Evolutionary conservation across 257 asterid genomes (phyloP).

Genomic region (Fraxinus quadrangulata): DNA sequence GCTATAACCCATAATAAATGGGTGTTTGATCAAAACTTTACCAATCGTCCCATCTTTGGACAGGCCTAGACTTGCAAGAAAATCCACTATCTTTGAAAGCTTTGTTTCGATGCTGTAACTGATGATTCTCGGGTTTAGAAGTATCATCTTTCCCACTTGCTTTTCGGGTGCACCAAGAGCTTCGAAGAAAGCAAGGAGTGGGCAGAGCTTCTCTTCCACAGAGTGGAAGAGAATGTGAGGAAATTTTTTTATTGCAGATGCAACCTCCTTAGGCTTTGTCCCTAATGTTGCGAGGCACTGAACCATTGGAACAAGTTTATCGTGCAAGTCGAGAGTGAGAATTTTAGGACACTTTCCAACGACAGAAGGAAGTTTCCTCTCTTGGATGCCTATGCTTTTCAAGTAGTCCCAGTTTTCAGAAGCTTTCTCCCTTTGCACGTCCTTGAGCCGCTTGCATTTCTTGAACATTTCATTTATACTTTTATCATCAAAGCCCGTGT

Average conservation of each 20-base stretch:
- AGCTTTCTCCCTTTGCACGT: slow-evolving; percentile 63
- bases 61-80: slow-evolving; percentile 68
- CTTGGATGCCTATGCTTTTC: slow-evolving; percentile 85
- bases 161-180: slow-evolving; percentile 84
- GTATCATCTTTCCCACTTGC: slow-evolving; percentile 84
- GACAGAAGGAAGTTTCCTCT: slow-evolving; percentile 76
- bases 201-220: slow-evolving; percentile 92
- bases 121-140: slow-evolving; percentile 78
- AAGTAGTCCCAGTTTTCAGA: slow-evolving; percentile 91
- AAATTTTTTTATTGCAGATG: slow-evolving; percentile 79
- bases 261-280: slow-evolving; percentile 78
- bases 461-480: slow-evolving; percentile 66
- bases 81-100: slow-evolving; percentile 74
- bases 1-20: slow-evolving; percentile 81
- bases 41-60: slow-evolving; percentile 72
- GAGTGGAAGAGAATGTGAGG: slow-evolving; percentile 83
- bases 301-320: slow-evolving; percentile 82
- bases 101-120: slow-evolving; percentile 92
- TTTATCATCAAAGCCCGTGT: slow-evolving; percentile 78
- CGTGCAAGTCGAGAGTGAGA: slow-evolving; percentile 72
- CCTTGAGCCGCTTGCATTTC: slow-evolving; percentile 87
- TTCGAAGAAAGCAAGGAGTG: slow-evolving; percentile 91
- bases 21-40: slow-evolving; percentile 73
- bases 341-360: slow-evolving; percentile 84
- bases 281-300: slow-evolving; percentile 71